A percentile compares a stretch with the other conserved stretches of the same genome.
Evolutionary conservation across 2,329 filamentous ascomycete species (phyloP).

Genomic region (Aaosphaeria arxii): DNA sequence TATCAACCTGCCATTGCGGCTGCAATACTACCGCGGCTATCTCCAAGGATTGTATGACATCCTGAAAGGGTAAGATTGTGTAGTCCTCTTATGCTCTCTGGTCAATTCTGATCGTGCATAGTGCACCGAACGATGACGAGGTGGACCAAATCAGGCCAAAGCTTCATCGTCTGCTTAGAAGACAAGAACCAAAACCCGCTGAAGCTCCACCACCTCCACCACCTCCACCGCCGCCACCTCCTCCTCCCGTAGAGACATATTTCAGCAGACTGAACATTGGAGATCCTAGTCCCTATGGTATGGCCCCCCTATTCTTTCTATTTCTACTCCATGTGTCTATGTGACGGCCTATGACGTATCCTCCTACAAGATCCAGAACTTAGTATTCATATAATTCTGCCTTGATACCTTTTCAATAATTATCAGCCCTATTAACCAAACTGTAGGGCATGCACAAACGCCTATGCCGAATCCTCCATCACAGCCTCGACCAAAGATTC

Average conservation of each 20-base stretch:
- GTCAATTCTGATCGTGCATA: background rate
- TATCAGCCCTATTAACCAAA: background rate
- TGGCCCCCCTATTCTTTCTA: too few relatives aligned
- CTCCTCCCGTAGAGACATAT: conserved; percentile 23
- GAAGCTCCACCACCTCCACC: background rate
- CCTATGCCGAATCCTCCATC: conserved; percentile 1
- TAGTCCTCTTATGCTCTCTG: background rate
- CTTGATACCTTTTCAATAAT: too few relatives aligned
- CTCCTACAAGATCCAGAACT: too few relatives aligned
- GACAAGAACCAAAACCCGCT: conserved; percentile 24
- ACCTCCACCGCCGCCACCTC: background rate
- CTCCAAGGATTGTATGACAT: conserved; percentile 43
- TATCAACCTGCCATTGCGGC: conserved; percentile 44
- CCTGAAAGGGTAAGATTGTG: conserved; percentile 44
- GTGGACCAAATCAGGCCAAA: conserved; percentile 27
- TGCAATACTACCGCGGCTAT: conserved; percentile 52
- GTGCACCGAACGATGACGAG: conserved; percentile 3
- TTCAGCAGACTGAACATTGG: conserved; percentile 24
- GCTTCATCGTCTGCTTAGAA: conserved; percentile 31
- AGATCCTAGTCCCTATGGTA: conserved; percentile 20
- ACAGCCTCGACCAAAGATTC: background rate
- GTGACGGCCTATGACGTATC: too few relatives aligned
- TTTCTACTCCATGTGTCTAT: too few relatives aligned
- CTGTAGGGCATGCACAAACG: background rate
- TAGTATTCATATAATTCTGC: too few relatives aligned